phyloP scores from a whole-genome alignment of 805 yeast genomes.

The Myxozyma melibiosi region DNA sequence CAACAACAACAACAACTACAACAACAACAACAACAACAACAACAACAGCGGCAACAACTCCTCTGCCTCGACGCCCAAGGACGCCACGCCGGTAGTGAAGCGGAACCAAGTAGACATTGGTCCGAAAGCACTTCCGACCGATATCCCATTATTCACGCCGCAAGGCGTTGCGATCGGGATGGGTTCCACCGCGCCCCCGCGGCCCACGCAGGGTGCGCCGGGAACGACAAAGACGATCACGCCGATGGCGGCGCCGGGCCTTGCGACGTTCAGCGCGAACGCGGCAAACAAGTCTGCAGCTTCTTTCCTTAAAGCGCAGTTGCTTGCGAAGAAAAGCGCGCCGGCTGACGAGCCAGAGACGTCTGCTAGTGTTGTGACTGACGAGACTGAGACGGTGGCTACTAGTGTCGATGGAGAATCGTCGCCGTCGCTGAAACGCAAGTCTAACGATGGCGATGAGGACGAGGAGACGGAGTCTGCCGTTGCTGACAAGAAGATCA shows the following conservation, averaged over 20 bases:
- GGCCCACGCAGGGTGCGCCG: not conserved
- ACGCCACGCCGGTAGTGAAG: conserved; percentile 15
- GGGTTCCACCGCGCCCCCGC: conserved; percentile 9
- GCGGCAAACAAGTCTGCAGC: conserved; percentile 73
- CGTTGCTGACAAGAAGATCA: conserved; percentile 23
- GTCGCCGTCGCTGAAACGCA: conserved; percentile 27
- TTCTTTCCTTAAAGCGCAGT: conserved; percentile 54
- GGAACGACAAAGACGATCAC: conserved; percentile 21
- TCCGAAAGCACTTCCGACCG: conserved; percentile 66
- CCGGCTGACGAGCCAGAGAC: conserved; percentile 3
- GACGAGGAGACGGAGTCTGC: conserved; percentile 18
- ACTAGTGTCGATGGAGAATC: conserved; percentile 27
- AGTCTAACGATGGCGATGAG: conserved; percentile 30
- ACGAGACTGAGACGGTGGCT: conserved; percentile 13
- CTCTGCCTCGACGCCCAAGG: not conserved
- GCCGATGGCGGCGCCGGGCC: conserved; percentile 17
- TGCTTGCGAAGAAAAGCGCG: conserved; percentile 31
- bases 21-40: not conserved
- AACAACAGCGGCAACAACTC: too few relatives aligned
- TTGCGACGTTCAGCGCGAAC: conserved; percentile 50
- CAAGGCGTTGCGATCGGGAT: conserved; percentile 70
- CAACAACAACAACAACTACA: not conserved
- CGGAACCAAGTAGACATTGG: conserved; percentile 72
- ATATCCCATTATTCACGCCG: conserved; percentile 75
- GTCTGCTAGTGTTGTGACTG: conserved; percentile 5